Percentiles rank a stretch among this genome's conserved stretches.
These are phyloP conservation scores for Medicago arabica DNA, from an alignment of 306 rosid genomes.

Conservation along the genomic window DNA sequence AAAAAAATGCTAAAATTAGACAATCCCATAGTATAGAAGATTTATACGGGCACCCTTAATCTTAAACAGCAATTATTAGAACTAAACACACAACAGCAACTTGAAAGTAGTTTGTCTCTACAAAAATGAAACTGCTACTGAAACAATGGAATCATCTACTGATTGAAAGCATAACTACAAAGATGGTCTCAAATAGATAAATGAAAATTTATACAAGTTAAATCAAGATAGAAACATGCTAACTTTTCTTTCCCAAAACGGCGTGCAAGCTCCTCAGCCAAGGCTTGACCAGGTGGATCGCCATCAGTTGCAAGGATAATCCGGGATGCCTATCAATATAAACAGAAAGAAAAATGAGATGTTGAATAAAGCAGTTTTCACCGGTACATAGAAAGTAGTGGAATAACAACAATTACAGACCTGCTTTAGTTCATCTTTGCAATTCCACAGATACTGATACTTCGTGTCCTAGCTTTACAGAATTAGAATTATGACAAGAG, in stretches of 20 bases:
- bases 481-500: conserved; percentile 55
- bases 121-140: conserved; percentile 21
- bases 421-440: conserved; percentile 76
- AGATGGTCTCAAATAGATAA: conserved; percentile 24
- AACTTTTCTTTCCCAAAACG: conserved; percentile 96
- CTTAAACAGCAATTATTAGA: conserved; percentile 33
- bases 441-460: conserved; percentile 96
- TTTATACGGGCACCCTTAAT: conserved; percentile 3
- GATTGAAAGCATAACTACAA: neutral
- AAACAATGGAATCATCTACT: conserved; percentile 12
- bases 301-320: conserved; percentile 95
- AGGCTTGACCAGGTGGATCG: conserved; percentile 95
- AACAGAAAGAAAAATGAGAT: conserved; percentile 28
- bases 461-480: conserved; percentile 89
- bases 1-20: conserved; percentile 21
- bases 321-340: conserved; percentile 76
- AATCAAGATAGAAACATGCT: conserved; percentile 29
- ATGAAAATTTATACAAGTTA: conserved; percentile 18
- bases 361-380: conserved; percentile 16
- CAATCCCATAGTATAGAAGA: neutral
- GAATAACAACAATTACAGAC: conserved; percentile 49
- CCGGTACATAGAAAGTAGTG: conserved; percentile 29
- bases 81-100: conserved; percentile 12
- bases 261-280: conserved; percentile 99
- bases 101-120: conserved; percentile 2